Evolutionary conservation across 2,329 filamentous ascomycete species (phyloP).

Genomic region (Tolypocladium album): DNA sequence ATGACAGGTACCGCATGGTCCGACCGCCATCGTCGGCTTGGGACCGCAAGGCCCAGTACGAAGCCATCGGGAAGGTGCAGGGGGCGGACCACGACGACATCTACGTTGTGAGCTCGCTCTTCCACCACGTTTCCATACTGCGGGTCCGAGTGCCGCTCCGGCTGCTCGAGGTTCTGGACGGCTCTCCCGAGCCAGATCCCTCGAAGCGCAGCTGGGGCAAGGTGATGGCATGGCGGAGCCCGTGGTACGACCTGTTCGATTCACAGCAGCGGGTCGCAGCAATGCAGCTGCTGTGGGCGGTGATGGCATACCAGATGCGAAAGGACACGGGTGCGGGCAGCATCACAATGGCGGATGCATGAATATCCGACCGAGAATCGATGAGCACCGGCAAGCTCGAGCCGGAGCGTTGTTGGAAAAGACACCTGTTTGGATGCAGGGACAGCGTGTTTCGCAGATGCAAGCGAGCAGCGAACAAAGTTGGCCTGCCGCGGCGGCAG

Average conservation of each 20-base stretch:
- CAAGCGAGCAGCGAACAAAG: background rate
- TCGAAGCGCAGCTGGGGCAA: constrained; percentile 35
- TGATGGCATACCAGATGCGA: constrained; percentile 52
- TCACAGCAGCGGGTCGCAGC: constrained; percentile 42
- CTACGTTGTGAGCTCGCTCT: constrained; percentile 49
- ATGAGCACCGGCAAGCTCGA: background rate
- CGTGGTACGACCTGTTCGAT: constrained; percentile 51
- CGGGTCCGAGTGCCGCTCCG: constrained; percentile 45
- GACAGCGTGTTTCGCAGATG: background rate
- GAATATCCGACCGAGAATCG: constrained; percentile 2
- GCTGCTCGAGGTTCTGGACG: constrained; percentile 42
- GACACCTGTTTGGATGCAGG: background rate
- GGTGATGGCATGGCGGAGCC: constrained; percentile 45
- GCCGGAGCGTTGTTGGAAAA: background rate
- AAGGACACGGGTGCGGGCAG: constrained; percentile 11
- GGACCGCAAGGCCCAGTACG: constrained; percentile 49
- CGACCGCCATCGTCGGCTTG: constrained; percentile 45
- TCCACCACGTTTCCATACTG: constrained; percentile 50
- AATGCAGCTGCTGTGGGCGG: constrained; percentile 45
- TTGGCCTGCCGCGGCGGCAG: background rate
- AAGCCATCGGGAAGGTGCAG: constrained; percentile 39
- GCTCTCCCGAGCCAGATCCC: constrained; percentile 24
- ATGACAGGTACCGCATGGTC: constrained; percentile 54
- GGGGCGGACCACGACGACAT: constrained; percentile 46
- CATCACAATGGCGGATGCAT: background rate